phyloP scores from a whole-genome alignment of 2,329 filamentous ascomycete species.

The Ciborinia camelliae region DNA sequence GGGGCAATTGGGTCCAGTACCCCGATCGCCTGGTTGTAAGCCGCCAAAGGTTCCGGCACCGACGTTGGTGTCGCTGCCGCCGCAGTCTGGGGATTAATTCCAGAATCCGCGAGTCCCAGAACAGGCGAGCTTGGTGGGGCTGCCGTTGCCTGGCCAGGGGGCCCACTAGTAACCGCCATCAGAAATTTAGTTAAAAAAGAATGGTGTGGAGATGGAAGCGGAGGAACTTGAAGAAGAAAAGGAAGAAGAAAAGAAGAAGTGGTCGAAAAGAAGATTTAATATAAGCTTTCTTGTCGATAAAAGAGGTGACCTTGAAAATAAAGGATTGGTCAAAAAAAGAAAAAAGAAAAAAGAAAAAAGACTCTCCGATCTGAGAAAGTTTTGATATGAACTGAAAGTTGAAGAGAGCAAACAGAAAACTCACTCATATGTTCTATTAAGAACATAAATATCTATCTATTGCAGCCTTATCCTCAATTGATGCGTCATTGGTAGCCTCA shows the following conservation, averaged over 20 bases:
- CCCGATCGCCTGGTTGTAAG: conserved; percentile 7
- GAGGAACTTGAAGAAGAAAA: too few species aligned
- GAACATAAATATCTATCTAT: background rate
- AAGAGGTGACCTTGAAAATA: background rate
- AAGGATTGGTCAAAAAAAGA: background rate
- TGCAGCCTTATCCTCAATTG: background rate
- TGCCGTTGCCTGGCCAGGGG: too few species aligned
- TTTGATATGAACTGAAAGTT: background rate
- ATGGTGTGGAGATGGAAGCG: too few species aligned
- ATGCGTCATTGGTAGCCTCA: conserved; percentile 7
- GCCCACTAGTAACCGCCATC: background rate
- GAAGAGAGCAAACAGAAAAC: background rate
- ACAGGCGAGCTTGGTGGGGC: conserved; percentile 15
- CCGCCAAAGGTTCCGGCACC: background rate
- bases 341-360: background rate
- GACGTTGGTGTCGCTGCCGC: background rate
- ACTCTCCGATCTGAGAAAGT: background rate
- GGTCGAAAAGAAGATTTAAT: background rate
- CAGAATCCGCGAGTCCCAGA: background rate
- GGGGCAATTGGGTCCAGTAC: background rate
- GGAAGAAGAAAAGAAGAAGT: background rate
- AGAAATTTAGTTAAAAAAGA: background rate
- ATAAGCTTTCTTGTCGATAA: background rate
- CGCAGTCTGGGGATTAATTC: background rate
- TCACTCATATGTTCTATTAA: background rate